A percentile compares a stretch with the other conserved stretches of the same genome.
Evolutionary conservation across 257 asterid species (phyloP).

Genomic region (Petunia secreta): DNA sequence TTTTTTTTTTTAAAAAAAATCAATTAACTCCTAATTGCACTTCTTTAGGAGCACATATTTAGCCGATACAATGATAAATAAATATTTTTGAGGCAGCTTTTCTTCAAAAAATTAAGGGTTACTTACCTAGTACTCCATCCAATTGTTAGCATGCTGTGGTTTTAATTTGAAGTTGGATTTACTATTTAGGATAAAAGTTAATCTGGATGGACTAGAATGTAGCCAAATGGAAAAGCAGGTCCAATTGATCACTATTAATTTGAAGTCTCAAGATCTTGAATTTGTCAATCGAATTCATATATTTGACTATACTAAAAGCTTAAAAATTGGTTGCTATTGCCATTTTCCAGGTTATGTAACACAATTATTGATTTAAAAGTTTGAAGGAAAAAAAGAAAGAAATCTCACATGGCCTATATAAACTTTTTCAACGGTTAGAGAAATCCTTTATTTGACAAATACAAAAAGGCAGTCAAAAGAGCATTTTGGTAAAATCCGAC

Average conservation of each 20-base stretch:
- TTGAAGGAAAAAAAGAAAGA: slow-evolving; percentile 36
- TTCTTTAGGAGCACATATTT: too few species aligned
- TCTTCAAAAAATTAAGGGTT: too few species aligned
- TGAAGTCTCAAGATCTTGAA: background rate
- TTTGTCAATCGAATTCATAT: background rate
- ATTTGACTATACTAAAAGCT: background rate
- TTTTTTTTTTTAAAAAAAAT: too few species aligned
- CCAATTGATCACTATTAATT: background rate
- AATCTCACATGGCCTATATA: slow-evolving; percentile 40
- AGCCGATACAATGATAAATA: too few species aligned
- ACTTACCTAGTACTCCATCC: background rate
- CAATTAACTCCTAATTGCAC: too few species aligned
- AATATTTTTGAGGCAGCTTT: too few species aligned
- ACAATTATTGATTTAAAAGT: slow-evolving; percentile 29
- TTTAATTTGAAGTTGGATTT: too few species aligned
- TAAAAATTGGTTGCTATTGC: background rate
- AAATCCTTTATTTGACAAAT: slow-evolving; percentile 45
- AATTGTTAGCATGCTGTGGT: too few species aligned
- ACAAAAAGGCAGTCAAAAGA: slow-evolving; percentile 75
- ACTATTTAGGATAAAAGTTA: background rate
- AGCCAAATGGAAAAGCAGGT: background rate
- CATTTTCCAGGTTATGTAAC: background rate
- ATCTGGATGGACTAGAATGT: background rate
- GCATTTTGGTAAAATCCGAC: slow-evolving; percentile 75
- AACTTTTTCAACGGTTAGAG: slow-evolving; percentile 64